phyloP scores from a whole-genome alignment of 371 early-diverging fungal species.

The Circinella minor region DNA sequence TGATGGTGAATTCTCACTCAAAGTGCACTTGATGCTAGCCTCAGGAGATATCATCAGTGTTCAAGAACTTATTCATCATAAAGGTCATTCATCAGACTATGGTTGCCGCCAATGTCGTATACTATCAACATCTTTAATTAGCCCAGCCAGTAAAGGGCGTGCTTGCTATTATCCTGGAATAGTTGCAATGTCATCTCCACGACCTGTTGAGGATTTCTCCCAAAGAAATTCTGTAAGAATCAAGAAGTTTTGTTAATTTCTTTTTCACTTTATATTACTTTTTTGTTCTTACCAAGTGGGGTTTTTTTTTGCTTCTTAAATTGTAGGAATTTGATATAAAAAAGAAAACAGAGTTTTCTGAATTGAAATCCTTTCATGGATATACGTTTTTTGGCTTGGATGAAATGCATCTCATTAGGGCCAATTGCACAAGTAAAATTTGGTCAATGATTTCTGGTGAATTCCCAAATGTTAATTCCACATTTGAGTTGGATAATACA shows the following conservation, averaged over 20 bases:
- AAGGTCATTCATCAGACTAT: neutral
- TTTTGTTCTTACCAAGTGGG: too few relatives aligned
- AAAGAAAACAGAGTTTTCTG: neutral
- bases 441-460: neutral
- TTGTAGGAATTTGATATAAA: neutral
- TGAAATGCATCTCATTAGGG: neutral
- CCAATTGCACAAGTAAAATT: neutral
- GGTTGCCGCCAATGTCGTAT: constrained; percentile 7
- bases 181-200: too few relatives aligned
- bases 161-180: constrained; percentile 5
- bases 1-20: neutral
- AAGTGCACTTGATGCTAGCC: neutral
- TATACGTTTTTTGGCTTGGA: neutral
- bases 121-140: neutral
- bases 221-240: neutral
- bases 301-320: too few relatives aligned
- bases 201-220: neutral
- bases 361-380: neutral
- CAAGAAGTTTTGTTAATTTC: neutral
- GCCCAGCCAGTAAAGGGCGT: constrained; percentile 2
- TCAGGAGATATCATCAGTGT: constrained; percentile 3
- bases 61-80: neutral
- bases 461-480: neutral
- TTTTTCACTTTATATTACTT: neutral
- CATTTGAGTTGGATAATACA: neutral